phyloP scores from a whole-genome alignment of 2,329 filamentous ascomycete species.

The Pyricularia sp. region DNA sequence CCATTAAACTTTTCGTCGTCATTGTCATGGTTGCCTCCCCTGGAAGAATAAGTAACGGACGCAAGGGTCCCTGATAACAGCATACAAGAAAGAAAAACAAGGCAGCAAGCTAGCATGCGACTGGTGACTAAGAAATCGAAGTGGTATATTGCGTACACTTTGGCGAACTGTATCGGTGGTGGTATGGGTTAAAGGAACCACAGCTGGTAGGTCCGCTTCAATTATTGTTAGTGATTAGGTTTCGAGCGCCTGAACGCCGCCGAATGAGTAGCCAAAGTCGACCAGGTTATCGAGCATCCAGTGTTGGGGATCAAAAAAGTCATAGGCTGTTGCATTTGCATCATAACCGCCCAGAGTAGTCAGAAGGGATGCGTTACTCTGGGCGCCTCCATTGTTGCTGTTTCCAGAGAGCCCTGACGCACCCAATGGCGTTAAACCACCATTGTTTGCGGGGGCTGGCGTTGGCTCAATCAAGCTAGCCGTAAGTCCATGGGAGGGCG shows the following conservation, averaged over 20 bases:
- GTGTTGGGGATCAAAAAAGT: constrained; percentile 86
- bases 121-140: not conserved
- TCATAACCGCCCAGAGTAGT: constrained; percentile 44
- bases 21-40: not conserved
- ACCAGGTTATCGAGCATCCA: constrained; percentile 87
- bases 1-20: not conserved
- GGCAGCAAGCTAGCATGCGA: not conserved
- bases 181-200: not conserved
- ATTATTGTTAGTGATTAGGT: not conserved
- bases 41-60: not conserved
- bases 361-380: constrained; percentile 17
- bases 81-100: not conserved
- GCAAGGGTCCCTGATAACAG: not conserved
- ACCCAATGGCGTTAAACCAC: constrained; percentile 41
- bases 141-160: not conserved
- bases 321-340: constrained; percentile 48
- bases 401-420: constrained; percentile 33
- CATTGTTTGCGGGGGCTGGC: constrained; percentile 13
- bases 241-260: constrained; percentile 2
- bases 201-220: not conserved
- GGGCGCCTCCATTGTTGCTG: constrained; percentile 16
- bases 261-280: constrained; percentile 60
- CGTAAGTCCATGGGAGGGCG: constrained; percentile 35
- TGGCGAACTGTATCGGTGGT: not conserved
- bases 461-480: constrained; percentile 37